These are phyloP conservation scores for Rubia tinctorum DNA, from an alignment of 305 asterid genomes.

Conservation along the genomic window DNA sequence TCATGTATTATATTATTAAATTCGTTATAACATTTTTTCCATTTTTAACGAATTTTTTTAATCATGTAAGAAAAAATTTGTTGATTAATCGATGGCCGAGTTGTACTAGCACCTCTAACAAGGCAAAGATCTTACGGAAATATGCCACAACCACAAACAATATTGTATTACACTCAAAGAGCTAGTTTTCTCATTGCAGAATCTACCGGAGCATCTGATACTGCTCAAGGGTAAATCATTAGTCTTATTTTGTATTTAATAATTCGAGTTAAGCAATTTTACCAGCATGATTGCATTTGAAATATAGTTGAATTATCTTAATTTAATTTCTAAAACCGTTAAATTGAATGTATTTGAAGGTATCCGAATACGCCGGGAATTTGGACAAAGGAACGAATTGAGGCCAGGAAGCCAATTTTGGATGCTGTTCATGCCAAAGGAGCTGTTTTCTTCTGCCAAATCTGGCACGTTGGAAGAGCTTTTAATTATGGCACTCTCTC, in stretches of 20 bases:
- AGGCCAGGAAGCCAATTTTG: conserved; percentile 31
- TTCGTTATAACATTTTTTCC: too few relatives aligned
- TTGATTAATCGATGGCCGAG: background rate
- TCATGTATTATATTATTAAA: too few relatives aligned
- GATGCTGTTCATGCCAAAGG: conserved; percentile 13
- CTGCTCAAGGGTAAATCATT: conserved; percentile 24
- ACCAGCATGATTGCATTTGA: too few relatives aligned
- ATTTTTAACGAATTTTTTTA: too few relatives aligned
- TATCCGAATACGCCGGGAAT: conserved; percentile 23
- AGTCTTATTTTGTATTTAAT: background rate
- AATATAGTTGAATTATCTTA: too few relatives aligned
- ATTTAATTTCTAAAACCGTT: too few relatives aligned
- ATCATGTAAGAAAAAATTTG: too few relatives aligned
- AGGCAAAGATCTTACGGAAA: conserved; percentile 36
- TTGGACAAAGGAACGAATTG: conserved; percentile 30
- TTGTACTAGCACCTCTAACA: conserved; percentile 33
- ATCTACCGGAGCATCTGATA: conserved; percentile 25
- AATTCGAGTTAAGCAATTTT: too few relatives aligned
- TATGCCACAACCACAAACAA: conserved; percentile 26
- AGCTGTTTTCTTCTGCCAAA: conserved; percentile 7
- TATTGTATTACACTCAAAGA: conserved; percentile 25
- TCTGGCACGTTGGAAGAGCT: conserved; percentile 5
- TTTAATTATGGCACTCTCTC: conserved; percentile 1
- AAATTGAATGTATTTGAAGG: conserved; percentile 6
- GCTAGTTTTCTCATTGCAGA: conserved; percentile 28